Evolutionary conservation across 257 asterid species (phyloP).

Genomic region (Thymus quinquecostatus): DNA sequence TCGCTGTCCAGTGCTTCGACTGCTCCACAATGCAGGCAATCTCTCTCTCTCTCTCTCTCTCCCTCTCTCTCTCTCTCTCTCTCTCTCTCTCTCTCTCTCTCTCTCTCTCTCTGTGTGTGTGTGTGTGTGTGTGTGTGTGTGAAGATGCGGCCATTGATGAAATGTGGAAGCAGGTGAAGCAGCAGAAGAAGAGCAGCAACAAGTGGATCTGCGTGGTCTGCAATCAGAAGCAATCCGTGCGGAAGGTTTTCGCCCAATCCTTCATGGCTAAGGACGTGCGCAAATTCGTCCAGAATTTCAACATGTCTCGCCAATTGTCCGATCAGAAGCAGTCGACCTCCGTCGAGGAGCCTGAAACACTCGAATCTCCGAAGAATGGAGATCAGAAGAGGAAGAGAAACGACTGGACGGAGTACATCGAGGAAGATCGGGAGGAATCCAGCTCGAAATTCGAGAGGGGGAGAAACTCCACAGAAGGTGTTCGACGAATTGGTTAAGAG

Average conservation of each 20-base stretch:
- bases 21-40: constrained; percentile 79
- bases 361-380: not conserved
- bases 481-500: constrained; percentile 24
- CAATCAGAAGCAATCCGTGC: constrained; percentile 81
- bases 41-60: constrained; percentile 12
- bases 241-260: constrained; percentile 62
- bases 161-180: constrained; percentile 75
- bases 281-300: constrained; percentile 77
- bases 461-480: constrained; percentile 39
- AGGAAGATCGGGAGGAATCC: constrained; percentile 43
- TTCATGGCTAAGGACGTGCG: constrained; percentile 85
- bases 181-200: constrained; percentile 90
- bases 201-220: constrained; percentile 92
- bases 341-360: constrained; percentile 27
- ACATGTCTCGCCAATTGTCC: constrained; percentile 75
- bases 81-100: constrained; percentile 13
- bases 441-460: constrained; percentile 15
- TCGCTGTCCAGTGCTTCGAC: constrained; percentile 69
- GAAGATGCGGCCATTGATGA: not conserved
- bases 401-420: constrained; percentile 79
- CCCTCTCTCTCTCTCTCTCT: constrained; percentile 7
- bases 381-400: constrained; percentile 46
- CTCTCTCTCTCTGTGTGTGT: not conserved
- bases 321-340: constrained; percentile 41
- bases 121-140: not conserved